Base-by-base conservation (phyloP, 169 alveolate genomes). In the Eimeria maxima region DNA sequence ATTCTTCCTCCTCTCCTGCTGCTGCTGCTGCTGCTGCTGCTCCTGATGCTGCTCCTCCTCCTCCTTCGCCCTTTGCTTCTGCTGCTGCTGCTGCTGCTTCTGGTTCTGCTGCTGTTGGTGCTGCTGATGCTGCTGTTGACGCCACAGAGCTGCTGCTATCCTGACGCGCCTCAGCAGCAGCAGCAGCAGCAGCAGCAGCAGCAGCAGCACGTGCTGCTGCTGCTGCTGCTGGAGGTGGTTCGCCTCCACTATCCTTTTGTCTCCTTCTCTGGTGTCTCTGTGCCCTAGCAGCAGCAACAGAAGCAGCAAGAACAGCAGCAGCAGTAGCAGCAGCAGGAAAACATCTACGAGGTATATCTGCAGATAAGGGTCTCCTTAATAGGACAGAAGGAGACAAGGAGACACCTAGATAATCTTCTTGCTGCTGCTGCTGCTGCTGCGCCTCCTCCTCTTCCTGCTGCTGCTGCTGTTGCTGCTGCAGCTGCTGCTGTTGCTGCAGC, bases 231-330 rank as follows among this genome's bases (percentile, higher is more conserved):
- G n/a, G n/a, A n/a, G n/a, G n/a, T n/a, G n/a, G n/a, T n/a, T n/a
- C n/a, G n/a, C n/a, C n/a, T n/a, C n/a, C n/a, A n/a, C n/a, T n/a
- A n/a, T n/a, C n/a, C n/a, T n/a, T n/a, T n/a, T n/a, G n/a, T n/a
- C n/a, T n/a, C 38, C 33, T 13, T 29, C 76, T 10, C 33, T 20
- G 76, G 29, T 8, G 29, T 13, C 76, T 22, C 76, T 65, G 76
- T 8, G 76, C 76, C 76, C 76, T 10, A 14, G 76, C 76, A 22
- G 76, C 76, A 65, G 76, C 76, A 4, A 27, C 76, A 65, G 76
- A 22, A 65, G 76, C 84, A 73, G 84, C 84, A 38, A 14, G 53
- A 73, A 50, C 84, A 73, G 84, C 53, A 38, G 84, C 53, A 27
- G 53, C 84, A 73, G 84, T 50, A 73, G 84, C 53, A 73, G 84